A percentile compares a stretch with the other conserved stretches of the same genome.
Evolutionary conservation across 2,329 filamentous ascomycete genomes (phyloP).

Genomic region (Mycogone perniciosa): DNA sequence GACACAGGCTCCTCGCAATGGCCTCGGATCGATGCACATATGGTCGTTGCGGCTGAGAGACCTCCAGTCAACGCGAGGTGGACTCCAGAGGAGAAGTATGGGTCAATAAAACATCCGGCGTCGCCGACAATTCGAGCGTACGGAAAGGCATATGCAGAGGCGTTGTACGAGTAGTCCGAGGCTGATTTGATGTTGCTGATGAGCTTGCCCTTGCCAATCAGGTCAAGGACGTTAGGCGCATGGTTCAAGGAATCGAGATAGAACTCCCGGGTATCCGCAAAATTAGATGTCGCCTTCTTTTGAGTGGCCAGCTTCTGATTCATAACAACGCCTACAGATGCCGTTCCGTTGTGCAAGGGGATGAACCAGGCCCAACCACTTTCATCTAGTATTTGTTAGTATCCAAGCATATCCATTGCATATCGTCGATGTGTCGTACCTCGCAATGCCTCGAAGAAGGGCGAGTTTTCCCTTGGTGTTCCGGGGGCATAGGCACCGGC

Average conservation of each 20-base stretch:
- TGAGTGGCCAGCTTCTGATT: conserved; percentile 29
- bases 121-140: conserved; percentile 36
- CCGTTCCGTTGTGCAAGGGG: conserved; percentile 39
- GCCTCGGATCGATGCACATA: conserved; percentile 31
- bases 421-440: conserved; percentile 14
- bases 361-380: conserved; percentile 46
- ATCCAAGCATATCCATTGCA: not conserved
- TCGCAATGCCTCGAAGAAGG: conserved; percentile 37
- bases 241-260: conserved; percentile 28
- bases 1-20: conserved; percentile 31
- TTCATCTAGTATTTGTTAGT: conserved; percentile 25
- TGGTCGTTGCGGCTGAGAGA: conserved; percentile 39
- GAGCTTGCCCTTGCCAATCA: conserved; percentile 28
- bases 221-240: conserved; percentile 21
- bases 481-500: conserved; percentile 27
- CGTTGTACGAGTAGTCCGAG: conserved; percentile 41
- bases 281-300: conserved; percentile 22
- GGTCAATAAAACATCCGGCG: conserved; percentile 43
- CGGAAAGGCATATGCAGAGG: conserved; percentile 33
- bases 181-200: conserved; percentile 31
- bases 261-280: conserved; percentile 20
- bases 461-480: conserved; percentile 27
- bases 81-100: conserved; percentile 40
- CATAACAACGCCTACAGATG: conserved; percentile 36
- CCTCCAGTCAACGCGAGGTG: conserved; percentile 37